These are phyloP conservation scores for Acorus calamus DNA, from an alignment of 106 monocot species.

Conservation along the genomic window DNA sequence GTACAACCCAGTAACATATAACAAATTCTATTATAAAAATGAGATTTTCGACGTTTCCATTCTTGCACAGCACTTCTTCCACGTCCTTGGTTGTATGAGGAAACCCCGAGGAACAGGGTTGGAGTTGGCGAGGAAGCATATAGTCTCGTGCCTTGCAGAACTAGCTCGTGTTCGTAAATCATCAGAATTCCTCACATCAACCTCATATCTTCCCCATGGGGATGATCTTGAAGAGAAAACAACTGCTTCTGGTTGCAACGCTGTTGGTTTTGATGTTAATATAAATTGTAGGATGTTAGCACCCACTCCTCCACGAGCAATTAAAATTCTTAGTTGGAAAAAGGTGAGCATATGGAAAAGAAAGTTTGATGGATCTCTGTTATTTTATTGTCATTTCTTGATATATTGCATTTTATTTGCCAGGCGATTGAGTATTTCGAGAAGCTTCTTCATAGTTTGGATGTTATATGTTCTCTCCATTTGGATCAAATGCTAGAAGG, in stretches of 20 bases:
- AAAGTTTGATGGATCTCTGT: neutral
- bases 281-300: constrained; percentile 64
- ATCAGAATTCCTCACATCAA: constrained; percentile 54
- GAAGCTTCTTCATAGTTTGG: constrained; percentile 81
- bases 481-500: constrained; percentile 61
- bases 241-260: constrained; percentile 78
- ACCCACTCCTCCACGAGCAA: constrained; percentile 83
- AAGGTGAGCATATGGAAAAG: constrained; percentile 35
- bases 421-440: constrained; percentile 83
- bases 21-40: no score
- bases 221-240: constrained; percentile 41
- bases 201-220: constrained; percentile 21
- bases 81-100: constrained; percentile 58
- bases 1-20: no score
- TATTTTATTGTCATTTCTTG: neutral
- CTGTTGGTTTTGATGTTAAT: constrained; percentile 89
- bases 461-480: constrained; percentile 54
- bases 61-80: constrained; percentile 72
- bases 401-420: constrained; percentile 12
- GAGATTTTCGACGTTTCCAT: constrained; percentile 1
- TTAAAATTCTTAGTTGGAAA: constrained; percentile 71
- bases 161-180: constrained; percentile 47
- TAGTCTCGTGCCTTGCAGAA: constrained; percentile 62
- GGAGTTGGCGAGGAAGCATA: constrained; percentile 83
- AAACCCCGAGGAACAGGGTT: constrained; percentile 85